phyloP scores from a whole-genome alignment of 2,329 filamentous ascomycete species.

The Phaeosphaeriaceae sp. region DNA sequence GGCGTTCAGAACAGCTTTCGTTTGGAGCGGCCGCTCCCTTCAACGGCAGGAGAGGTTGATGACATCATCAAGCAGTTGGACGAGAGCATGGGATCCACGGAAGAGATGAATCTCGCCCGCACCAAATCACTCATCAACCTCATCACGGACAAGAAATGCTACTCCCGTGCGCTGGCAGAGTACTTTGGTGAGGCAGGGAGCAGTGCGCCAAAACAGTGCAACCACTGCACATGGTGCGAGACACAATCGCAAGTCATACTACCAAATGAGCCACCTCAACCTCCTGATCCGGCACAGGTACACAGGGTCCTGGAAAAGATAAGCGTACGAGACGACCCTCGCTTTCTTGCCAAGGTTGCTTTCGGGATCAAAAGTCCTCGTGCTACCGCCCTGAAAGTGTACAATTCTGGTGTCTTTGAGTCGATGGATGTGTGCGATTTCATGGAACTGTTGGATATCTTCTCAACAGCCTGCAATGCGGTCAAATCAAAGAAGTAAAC shows the following conservation, averaged over 20 bases:
- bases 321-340: conserved; percentile 61
- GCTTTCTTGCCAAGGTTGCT: conserved; percentile 65
- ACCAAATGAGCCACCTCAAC: conserved; percentile 48
- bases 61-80: conserved; percentile 58
- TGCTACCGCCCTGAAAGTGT: conserved; percentile 57
- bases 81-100: conserved; percentile 58
- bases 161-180: conserved; percentile 59
- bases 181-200: conserved; percentile 62
- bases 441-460: conserved; percentile 35
- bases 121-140: conserved; percentile 61
- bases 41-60: conserved; percentile 51
- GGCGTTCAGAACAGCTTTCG: conserved; percentile 64
- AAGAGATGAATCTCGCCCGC: conserved; percentile 61
- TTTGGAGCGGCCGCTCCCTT: conserved; percentile 57
- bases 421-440: conserved; percentile 65
- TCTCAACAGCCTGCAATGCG: conserved; percentile 19
- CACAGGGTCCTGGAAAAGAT: conserved; percentile 54
- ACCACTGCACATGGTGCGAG: conserved; percentile 61
- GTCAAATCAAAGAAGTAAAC: not conserved
- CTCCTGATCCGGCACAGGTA: conserved; percentile 53
- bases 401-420: conserved; percentile 56
- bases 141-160: conserved; percentile 61
- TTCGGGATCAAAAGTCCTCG: conserved; percentile 69
- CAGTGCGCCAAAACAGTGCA: conserved; percentile 53
- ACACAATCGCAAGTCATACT: conserved; percentile 44